A percentile compares a stretch with the other conserved stretches of the same genome.
Evolutionary conservation across 2,329 filamentous ascomycete species (phyloP).

Genomic region (Ramularia collo-cygni): DNA sequence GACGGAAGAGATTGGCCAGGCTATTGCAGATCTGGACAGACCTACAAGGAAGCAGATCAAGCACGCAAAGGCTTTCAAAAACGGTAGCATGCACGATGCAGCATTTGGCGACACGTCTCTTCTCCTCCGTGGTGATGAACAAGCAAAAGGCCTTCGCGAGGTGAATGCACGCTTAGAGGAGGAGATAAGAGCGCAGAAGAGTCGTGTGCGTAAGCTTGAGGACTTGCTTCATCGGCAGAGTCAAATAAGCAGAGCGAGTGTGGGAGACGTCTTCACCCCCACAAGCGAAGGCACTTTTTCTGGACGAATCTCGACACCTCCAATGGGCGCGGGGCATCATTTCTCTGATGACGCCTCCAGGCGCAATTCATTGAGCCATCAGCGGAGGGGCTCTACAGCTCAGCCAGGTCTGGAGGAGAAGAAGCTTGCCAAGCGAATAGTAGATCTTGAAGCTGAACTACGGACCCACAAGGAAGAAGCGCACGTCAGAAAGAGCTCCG

Average conservation of each 20-base stretch:
- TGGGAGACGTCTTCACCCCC: constrained; percentile 29
- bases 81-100: constrained; percentile 90
- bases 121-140: constrained; percentile 79
- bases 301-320: constrained; percentile 17
- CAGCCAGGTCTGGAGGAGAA: constrained; percentile 57
- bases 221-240: constrained; percentile 83
- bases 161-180: constrained; percentile 52
- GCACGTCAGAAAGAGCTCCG: constrained; percentile 44
- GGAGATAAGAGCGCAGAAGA: constrained; percentile 79
- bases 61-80: constrained; percentile 88
- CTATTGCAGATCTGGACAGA: constrained; percentile 69
- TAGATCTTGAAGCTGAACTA: constrained; percentile 71
- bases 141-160: constrained; percentile 51
- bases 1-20: constrained; percentile 65
- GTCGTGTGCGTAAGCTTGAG: constrained; percentile 82
- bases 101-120: constrained; percentile 79
- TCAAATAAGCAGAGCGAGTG: constrained; percentile 42
- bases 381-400: constrained; percentile 53
- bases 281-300: constrained; percentile 19
- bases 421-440: constrained; percentile 53
- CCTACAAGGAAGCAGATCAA: constrained; percentile 83
- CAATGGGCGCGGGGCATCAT: constrained; percentile 12
- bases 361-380: constrained; percentile 19
- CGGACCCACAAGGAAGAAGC: constrained; percentile 68
- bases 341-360: constrained; percentile 20